phyloP scores from a whole-genome alignment of 2,329 filamentous ascomycete genomes.

The Lasiodiplodia theobromae region DNA sequence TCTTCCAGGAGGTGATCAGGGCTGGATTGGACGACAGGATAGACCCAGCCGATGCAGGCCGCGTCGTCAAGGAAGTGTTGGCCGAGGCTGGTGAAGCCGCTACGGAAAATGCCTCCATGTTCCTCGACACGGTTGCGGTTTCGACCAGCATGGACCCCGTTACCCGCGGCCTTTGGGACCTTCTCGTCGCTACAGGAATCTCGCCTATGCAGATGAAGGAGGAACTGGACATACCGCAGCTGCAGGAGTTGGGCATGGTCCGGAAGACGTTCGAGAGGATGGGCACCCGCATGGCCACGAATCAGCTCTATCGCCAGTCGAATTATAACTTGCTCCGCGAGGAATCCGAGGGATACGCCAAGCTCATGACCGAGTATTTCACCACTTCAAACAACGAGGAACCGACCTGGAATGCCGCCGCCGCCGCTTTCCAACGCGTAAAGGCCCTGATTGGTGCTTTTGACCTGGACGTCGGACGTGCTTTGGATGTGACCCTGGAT shows the following conservation, averaged over 20 bases:
- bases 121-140: constrained; percentile 83
- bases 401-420: constrained; percentile 76
- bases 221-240: constrained; percentile 78
- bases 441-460: constrained; percentile 97
- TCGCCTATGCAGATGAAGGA: constrained; percentile 76
- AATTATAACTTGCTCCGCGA: constrained; percentile 96
- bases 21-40: constrained; percentile 75
- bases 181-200: constrained; percentile 76
- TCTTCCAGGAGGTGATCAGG: constrained; percentile 86
- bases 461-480: constrained; percentile 92
- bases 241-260: constrained; percentile 80
- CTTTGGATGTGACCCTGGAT: constrained; percentile 92
- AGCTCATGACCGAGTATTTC: constrained; percentile 94
- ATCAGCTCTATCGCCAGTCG: constrained; percentile 90
- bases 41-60: constrained; percentile 72
- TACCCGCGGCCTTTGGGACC: constrained; percentile 66
- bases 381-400: constrained; percentile 79
- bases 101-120: constrained; percentile 63
- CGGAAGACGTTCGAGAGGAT: constrained; percentile 84
- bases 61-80: constrained; percentile 76
- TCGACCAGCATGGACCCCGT: constrained; percentile 74
- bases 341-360: constrained; percentile 96
- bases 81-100: constrained; percentile 57
- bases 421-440: constrained; percentile 87
- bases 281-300: constrained; percentile 88